Base-by-base conservation (phyloP, 257 asterid genomes). In the Solanum pinnatisectum region DNA sequence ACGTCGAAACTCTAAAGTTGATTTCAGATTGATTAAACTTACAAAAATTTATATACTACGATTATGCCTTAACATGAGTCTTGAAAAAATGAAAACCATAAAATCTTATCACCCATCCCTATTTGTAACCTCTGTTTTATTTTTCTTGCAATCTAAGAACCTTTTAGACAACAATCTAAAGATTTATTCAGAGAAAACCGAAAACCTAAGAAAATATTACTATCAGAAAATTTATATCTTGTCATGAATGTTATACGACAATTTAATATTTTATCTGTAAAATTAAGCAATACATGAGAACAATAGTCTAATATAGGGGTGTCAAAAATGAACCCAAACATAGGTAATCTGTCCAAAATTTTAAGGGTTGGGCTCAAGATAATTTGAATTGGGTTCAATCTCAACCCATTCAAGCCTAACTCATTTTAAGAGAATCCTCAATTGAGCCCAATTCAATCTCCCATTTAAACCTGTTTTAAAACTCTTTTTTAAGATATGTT, bases 121-220 rank as follows among this genome's bases (percentile, higher is more conserved):
- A 22, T 6, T 14, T 68, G 10, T 12, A 13, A 27, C 37, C 20
- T 27, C 35, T 68, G 14, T 27, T 68, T 65, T 10, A 2, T 65
- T 65, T 63, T 25, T 5, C 9, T 65, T 25, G 4, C 73, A 25
- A 67, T 22, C 14, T 67, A 11, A 4, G 12, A 30, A 30, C 37
- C 76, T 14, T 14, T 70, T 13, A 70, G 1, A 70, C 0, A 16
- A 27, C 5, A 6, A 30, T 70, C 12, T 68, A 68, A 30, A 3
- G 1, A 27, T 27, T 27, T 5, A 1, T 13, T 3, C 0, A 4
- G 20, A 27, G 1, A 11, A 67, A 25, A 67, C 0, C 0, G 20
- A 67, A 67, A 67, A 67, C 0, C 20, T 60, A 8, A 8, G 27
- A 22, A 59, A 22, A 20, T 0, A 59, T 22, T 22, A 59, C 5